These are phyloP conservation scores for Aspergillus brunneoviolaceus DNA, from an alignment of 2,329 filamentous ascomycete species.

Conservation along the genomic window DNA sequence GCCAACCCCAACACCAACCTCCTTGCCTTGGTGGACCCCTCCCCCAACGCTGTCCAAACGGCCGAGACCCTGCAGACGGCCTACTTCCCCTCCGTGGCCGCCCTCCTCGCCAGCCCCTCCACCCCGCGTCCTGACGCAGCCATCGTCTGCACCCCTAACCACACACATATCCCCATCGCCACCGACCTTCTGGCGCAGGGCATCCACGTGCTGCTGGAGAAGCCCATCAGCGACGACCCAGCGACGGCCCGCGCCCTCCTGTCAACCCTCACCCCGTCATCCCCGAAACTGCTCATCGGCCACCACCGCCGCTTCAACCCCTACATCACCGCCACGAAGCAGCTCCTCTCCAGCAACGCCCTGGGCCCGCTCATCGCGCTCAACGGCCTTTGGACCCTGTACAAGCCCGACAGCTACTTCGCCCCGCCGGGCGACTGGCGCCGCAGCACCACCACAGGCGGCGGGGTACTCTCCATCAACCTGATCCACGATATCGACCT, in stretches of 20 bases:
- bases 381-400: conserved; percentile 55
- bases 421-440: conserved; percentile 51
- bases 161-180: conserved; percentile 55
- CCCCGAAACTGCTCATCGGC: conserved; percentile 53
- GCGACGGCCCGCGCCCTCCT: conserved; percentile 26
- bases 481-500: conserved; percentile 62
- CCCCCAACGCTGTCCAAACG: conserved; percentile 35
- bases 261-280: conserved; percentile 17
- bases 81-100: conserved; percentile 43
- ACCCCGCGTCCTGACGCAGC: conserved; percentile 50
- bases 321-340: conserved; percentile 53
- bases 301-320: conserved; percentile 62
- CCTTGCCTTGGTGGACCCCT: conserved; percentile 49
- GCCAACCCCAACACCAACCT: conserved; percentile 41
- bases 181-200: conserved; percentile 49
- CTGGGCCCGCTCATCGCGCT: conserved; percentile 54
- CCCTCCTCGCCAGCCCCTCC: conserved; percentile 43
- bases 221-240: conserved; percentile 51
- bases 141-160: conserved; percentile 61
- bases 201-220: conserved; percentile 59
- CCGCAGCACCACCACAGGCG: conserved; percentile 41
- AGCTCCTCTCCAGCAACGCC: conserved; percentile 38
- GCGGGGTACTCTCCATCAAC: conserved; percentile 58
- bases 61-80: conserved; percentile 41
- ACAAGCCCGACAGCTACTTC: conserved; percentile 56